Percentiles rank a stretch among this genome's conserved stretches.
Conservation (phyloP, 179 eudicot genomes). For the Patellifolia procumbens region DNA sequence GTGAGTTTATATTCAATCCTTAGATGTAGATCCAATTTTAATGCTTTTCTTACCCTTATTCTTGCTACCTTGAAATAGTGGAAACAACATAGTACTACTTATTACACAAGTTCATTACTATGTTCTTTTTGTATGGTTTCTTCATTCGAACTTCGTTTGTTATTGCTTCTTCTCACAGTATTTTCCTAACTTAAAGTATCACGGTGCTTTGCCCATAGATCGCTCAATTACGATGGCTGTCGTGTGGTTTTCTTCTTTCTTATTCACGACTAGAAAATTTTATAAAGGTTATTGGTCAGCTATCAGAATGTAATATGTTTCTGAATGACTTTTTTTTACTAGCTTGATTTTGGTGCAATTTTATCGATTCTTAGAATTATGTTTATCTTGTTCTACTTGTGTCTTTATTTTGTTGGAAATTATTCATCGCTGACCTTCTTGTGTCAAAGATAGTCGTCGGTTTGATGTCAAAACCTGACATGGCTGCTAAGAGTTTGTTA, state of each 20-base stretch:
- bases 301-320: background rate
- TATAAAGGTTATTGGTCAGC: background rate
- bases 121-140: background rate
- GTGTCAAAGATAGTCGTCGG: background rate
- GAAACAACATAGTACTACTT: background rate
- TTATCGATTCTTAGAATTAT: background rate
- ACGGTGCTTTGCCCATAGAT: background rate
- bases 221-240: background rate
- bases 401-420: background rate
- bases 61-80: background rate
- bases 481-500: too few species aligned
- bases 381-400: background rate
- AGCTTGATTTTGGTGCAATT: background rate
- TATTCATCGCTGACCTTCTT: background rate
- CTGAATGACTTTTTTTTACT: background rate
- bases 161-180: background rate
- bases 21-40: constrained; percentile 7
- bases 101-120: background rate
- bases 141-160: background rate
- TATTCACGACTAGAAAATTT: background rate
- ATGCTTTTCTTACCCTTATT: background rate
- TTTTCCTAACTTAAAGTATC: background rate
- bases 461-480: background rate
- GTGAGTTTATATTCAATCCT: constrained; percentile 35
- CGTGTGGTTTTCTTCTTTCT: background rate